Evolutionary conservation across 805 yeast species (phyloP).

Genomic region (Kuraishia molischiana): DNA sequence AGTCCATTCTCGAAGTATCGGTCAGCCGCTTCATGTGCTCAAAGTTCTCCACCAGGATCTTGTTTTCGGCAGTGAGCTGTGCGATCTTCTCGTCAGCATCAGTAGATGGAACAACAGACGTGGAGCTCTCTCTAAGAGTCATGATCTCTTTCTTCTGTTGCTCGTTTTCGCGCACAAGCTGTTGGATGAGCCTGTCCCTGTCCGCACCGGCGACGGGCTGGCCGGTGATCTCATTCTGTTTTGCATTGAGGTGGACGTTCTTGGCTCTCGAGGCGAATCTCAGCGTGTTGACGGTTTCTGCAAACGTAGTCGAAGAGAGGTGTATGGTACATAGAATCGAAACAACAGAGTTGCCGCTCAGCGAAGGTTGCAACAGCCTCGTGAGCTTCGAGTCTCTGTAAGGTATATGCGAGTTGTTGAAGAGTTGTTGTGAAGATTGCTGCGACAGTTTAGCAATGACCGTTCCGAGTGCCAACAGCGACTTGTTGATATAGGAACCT

Average conservation of each 20-base stretch:
- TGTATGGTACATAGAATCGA: conserved; percentile 84
- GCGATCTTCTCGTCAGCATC: neutral
- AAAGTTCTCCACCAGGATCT: conserved; percentile 51
- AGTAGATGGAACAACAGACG: conserved; percentile 1
- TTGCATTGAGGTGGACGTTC: conserved; percentile 65
- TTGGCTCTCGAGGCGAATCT: conserved; percentile 93
- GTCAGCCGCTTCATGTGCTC: conserved; percentile 61
- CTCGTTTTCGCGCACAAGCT: conserved; percentile 50
- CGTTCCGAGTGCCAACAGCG: conserved; percentile 80
- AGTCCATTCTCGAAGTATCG: conserved; percentile 26
- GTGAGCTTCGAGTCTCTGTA: conserved; percentile 92
- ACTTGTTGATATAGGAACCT: conserved; percentile 88
- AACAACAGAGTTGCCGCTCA: conserved; percentile 79
- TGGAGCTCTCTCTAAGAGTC: conserved; percentile 16
- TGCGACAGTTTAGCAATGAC: conserved; percentile 70
- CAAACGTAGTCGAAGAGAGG: conserved; percentile 43
- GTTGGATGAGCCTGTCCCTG: conserved; percentile 43
- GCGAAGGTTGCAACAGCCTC: conserved; percentile 81
- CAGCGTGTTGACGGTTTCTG: conserved; percentile 80
- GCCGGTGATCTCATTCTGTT: conserved; percentile 30
- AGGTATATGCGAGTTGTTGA: conserved; percentile 55
- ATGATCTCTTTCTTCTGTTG: conserved; percentile 45
- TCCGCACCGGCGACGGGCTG: conserved; percentile 17
- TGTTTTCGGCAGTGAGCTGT: conserved; percentile 50
- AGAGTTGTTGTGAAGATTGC: conserved; percentile 9